phyloP scores from a whole-genome alignment of 2,329 filamentous ascomycete species.

The Paecilomyces variotii region DNA sequence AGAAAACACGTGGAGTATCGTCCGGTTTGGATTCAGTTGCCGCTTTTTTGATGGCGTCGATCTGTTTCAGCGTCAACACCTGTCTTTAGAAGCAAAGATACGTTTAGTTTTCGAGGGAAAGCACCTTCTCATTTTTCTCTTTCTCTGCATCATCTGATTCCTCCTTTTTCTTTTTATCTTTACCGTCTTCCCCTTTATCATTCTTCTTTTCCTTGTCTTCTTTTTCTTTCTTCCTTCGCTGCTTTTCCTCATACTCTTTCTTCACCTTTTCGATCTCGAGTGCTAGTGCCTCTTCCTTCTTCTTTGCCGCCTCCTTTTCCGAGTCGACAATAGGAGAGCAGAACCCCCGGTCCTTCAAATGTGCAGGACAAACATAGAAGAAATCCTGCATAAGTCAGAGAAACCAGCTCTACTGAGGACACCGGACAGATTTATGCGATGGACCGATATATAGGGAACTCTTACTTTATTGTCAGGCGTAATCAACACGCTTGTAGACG shows the following conservation, averaged over 20 bases:
- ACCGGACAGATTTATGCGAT: neutral
- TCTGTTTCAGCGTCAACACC: constrained; percentile 18
- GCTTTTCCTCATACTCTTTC: constrained; percentile 64
- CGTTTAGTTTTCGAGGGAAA: constrained; percentile 2
- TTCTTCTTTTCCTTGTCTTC: constrained; percentile 45
- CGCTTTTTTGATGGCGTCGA: constrained; percentile 42
- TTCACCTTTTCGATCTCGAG: constrained; percentile 41
- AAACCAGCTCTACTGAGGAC: neutral
- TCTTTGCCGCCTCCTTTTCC: constrained; percentile 34
- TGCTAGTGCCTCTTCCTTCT: constrained; percentile 36
- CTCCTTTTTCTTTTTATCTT: constrained; percentile 34
- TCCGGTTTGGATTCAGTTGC: constrained; percentile 39
- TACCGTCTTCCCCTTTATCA: constrained; percentile 35
- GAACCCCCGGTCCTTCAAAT: constrained; percentile 77
- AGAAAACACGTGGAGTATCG: constrained; percentile 71
- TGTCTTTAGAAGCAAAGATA: neutral
- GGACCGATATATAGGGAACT: neutral
- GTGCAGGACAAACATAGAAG: constrained; percentile 80
- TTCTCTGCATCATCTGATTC: constrained; percentile 37
- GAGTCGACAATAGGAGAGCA: constrained; percentile 50
- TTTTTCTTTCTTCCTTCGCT: constrained; percentile 60
- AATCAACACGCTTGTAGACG: constrained; percentile 76
- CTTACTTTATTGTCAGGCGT: constrained; percentile 80
- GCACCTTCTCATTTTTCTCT: constrained; percentile 49
- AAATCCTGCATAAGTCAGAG: constrained; percentile 55